Conservation (phyloP, 2,329 filamentous ascomycete genomes). For the Rhexocercosporidium sp. region DNA sequence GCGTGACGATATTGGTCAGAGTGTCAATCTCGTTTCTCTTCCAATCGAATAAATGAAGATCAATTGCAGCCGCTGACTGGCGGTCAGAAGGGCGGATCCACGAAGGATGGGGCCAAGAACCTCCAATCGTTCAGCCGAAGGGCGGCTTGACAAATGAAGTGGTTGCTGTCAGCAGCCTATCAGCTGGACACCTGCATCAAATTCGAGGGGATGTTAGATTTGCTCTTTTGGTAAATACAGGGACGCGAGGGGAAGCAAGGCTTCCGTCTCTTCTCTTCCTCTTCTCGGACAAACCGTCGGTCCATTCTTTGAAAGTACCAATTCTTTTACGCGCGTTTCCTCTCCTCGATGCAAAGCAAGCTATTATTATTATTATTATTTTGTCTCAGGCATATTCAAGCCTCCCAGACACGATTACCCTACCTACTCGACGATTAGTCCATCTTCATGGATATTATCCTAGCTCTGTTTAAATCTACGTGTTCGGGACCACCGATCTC, state of each 20-base stretch:
- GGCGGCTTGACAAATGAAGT: background rate
- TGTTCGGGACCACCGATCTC: slow-evolving; percentile 7
- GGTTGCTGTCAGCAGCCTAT: slow-evolving; percentile 3
- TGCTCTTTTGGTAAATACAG: background rate
- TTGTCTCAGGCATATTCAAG: too few relatives aligned
- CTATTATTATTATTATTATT: too few relatives aligned
- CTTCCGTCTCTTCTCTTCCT: background rate
- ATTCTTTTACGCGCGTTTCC: too few relatives aligned
- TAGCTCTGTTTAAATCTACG: background rate
- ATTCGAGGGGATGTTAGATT: background rate
- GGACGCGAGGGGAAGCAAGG: slow-evolving; percentile 2
- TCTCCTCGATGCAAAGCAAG: too few relatives aligned
- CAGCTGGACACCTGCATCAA: slow-evolving; percentile 9
- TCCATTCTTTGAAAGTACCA: too few relatives aligned
- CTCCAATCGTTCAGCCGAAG: slow-evolving; percentile 6
- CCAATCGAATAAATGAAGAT: slow-evolving; percentile 9
- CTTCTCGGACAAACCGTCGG: background rate
- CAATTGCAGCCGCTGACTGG: background rate
- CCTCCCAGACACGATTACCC: too few relatives aligned
- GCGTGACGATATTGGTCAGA: background rate
- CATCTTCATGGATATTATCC: background rate
- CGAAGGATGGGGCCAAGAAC: slow-evolving; percentile 1
- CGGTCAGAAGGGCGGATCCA: background rate
- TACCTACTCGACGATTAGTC: too few relatives aligned
- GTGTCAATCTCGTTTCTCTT: background rate